Evolutionary conservation across 768 basidiomycete species (phyloP), one percentile per base, ranked within the genome.

Genomic region (Lactifluus volemus): DNA sequence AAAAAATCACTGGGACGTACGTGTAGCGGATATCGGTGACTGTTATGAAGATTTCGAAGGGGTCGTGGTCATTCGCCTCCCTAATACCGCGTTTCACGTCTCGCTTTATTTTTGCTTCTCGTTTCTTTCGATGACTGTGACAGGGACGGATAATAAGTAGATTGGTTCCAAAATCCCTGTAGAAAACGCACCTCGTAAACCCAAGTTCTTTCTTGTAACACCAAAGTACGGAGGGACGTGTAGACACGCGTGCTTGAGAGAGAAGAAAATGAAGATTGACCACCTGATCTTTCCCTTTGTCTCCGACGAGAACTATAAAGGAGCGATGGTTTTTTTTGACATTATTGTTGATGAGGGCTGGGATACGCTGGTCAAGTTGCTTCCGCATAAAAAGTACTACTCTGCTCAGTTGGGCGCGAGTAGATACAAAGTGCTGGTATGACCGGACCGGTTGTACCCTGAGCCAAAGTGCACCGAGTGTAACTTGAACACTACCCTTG

Each of bases 1-100:
- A 32, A 38, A 17, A 48, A 34, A 34, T 25, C 49, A 39, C 17
- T 54, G 42, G 10, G 38, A 81, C 88, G 69, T 70, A 94, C 85
- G 91, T 93, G 77, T 99, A 99, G 58, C 96, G 86, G 61, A 99
- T 98, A 72, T 99, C 96, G 4, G 96, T 98, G n/a, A 98, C 95
- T 0, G 92, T 90, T 12, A 98, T 86, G 70, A 99, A 99, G 47
- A 98, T 92, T 75, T 99, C 97, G 72, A 99, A 98, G 1, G 97
- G 96, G 72, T 91, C 85, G 71, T 97, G 91, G 60, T 99, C 94
- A 70, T 97, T 95, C 2, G 88, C 84, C 68, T 99, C 96, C 29
- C 97, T 82, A 38, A 93, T 83, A 5, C 96, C 96, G 12, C 92
- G 84, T 73, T 97, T 98, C 34, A 97, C 86, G 71, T 99, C 95